A percentile compares a stretch with the other conserved stretches of the same genome.
Evolutionary conservation across 192 early-diverging fungal species (phyloP).

Genomic region (Pilaira anomala): DNA sequence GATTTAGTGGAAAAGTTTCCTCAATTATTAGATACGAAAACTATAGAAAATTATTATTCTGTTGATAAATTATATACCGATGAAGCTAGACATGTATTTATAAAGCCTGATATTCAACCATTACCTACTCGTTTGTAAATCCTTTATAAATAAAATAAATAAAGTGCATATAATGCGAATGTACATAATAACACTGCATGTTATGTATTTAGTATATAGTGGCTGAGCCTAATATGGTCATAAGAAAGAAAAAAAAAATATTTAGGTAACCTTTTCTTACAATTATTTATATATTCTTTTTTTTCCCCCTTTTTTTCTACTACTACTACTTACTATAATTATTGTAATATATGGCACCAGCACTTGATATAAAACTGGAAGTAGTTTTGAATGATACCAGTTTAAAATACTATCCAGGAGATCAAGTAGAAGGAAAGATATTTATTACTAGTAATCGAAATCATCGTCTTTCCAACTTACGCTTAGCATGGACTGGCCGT

Average conservation of each 20-base stretch:
- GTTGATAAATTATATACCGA: conserved; percentile 18
- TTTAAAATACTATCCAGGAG: conserved; percentile 1
- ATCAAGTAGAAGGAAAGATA: conserved; percentile 1
- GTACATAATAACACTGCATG: not conserved
- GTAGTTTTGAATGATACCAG: not conserved
- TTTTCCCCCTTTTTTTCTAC: conserved; percentile 4
- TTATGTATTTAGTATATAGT: not conserved
- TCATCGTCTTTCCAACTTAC: not conserved
- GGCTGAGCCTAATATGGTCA: not conserved
- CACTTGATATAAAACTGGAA: conserved; percentile 14
- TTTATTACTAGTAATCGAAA: conserved; percentile 3
- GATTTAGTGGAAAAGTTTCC: conserved; percentile 32
- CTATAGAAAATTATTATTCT: conserved; percentile 34
- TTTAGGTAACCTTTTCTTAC: not conserved
- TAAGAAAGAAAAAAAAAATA: too few species aligned
- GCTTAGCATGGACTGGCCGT: conserved; percentile 8
- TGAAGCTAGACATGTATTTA: conserved; percentile 18
- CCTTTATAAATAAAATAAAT: not conserved
- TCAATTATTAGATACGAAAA: conserved; percentile 24
- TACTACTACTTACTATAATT: not conserved
- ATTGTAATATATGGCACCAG: not conserved
- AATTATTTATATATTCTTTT: too few species aligned
- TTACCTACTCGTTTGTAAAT: conserved; percentile 20
- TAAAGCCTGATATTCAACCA: conserved; percentile 30
- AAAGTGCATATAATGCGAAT: not conserved